phyloP scores from a whole-genome alignment of 108 stramenopile genomes.

The Nitzschia sp. region DNA sequence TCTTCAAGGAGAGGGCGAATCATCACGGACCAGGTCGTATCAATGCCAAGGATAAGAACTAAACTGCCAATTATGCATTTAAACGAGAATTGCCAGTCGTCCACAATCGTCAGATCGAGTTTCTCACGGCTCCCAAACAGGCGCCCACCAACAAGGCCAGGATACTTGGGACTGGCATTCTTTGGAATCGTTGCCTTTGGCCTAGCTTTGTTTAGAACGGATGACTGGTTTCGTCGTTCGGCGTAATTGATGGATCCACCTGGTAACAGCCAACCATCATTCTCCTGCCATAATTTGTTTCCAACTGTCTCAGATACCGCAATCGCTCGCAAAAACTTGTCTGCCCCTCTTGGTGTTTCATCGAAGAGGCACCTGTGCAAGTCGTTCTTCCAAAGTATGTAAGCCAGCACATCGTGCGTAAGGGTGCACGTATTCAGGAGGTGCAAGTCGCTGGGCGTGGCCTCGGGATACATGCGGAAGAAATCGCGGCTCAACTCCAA shows the following conservation, averaged over 20 bases:
- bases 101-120: constrained; percentile 23
- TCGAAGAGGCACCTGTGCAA: constrained; percentile 56
- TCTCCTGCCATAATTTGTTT: not conserved
- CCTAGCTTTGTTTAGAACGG: not conserved
- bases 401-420: constrained; percentile 53
- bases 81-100: constrained; percentile 54
- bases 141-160: not conserved
- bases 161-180: not conserved
- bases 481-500: constrained; percentile 40
- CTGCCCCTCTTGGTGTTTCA: not conserved
- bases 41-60: constrained; percentile 45
- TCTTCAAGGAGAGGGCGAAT: not conserved
- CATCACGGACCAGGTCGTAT: constrained; percentile 38
- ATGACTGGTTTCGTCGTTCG: not conserved
- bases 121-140: not conserved
- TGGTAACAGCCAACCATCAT: constrained; percentile 2
- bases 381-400: constrained; percentile 52
- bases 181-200: not conserved
- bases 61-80: constrained; percentile 61
- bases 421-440: constrained; percentile 22
- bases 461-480: constrained; percentile 35
- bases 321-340: not conserved
- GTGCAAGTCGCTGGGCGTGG: constrained; percentile 48
- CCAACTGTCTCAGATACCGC: not conserved
- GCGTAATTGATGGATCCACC: not conserved